These are phyloP conservation scores for Pseudonectria foliicola DNA, from an alignment of 2,329 filamentous ascomycete species.

Conservation along the genomic window DNA sequence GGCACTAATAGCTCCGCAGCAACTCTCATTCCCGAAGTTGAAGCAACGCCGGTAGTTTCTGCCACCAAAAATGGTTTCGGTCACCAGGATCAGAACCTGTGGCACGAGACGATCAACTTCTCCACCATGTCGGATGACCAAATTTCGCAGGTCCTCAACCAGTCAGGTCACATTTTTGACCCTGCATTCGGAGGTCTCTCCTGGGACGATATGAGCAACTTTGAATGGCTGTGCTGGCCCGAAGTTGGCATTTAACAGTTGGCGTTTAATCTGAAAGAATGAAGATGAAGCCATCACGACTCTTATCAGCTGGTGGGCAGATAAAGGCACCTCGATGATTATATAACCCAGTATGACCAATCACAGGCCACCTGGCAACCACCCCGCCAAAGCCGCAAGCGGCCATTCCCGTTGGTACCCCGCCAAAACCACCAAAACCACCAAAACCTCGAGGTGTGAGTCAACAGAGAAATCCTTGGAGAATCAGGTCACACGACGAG, in stretches of 20 bases:
- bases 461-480: too few species aligned
- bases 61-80: not conserved
- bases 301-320: slow-evolving; percentile 2
- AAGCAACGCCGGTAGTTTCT: not conserved
- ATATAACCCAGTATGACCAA: too few species aligned
- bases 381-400: not conserved
- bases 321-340: too few species aligned
- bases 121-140: slow-evolving; percentile 65
- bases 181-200: slow-evolving; percentile 47
- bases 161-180: slow-evolving; percentile 53
- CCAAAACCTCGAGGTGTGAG: too few species aligned
- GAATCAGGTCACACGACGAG: too few species aligned
- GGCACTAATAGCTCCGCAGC: not conserved
- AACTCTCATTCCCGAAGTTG: not conserved
- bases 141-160: slow-evolving; percentile 58
- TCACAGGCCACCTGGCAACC: too few species aligned
- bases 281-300: not conserved
- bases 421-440: too few species aligned
- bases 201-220: slow-evolving; percentile 51
- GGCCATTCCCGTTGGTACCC: not conserved
- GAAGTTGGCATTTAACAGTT: slow-evolving; percentile 34
- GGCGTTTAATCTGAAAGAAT: too few species aligned
- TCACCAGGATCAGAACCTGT: slow-evolving; percentile 19
- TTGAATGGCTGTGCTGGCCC: slow-evolving; percentile 50
- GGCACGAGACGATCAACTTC: slow-evolving; percentile 51